Conservation (phyloP, 169 alveolate genomes). For the Neospora caninum region DNA sequence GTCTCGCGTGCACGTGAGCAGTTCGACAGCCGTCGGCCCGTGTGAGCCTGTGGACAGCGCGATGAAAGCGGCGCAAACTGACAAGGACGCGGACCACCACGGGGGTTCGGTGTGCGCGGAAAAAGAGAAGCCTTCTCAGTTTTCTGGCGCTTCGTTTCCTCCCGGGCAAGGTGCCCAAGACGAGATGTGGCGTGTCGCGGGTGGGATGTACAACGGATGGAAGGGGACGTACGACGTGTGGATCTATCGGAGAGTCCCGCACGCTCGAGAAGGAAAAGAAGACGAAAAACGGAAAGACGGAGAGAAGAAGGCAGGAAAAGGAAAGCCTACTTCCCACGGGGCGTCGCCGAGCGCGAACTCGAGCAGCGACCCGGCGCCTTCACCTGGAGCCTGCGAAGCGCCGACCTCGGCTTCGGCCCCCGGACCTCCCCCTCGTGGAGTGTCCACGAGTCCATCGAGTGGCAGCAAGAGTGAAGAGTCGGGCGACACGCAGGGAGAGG, state of each 20-base stretch:
- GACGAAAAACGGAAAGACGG: conserved; percentile 14
- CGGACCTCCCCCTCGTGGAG: too few species aligned
- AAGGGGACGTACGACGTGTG: conserved; percentile 12
- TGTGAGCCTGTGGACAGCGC: too few species aligned
- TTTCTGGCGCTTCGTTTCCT: background rate
- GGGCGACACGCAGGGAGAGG: background rate
- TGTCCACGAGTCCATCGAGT: too few species aligned
- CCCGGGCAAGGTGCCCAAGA: background rate
- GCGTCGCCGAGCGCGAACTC: background rate
- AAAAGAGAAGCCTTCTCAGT: background rate
- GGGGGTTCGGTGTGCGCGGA: background rate
- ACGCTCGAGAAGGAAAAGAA: background rate
- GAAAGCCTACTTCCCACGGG: background rate
- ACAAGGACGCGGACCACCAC: too few species aligned
- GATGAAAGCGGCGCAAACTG: too few species aligned
- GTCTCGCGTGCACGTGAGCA: too few species aligned
- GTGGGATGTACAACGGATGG: conserved; percentile 16
- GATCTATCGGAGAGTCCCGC: background rate
- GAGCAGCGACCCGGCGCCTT: background rate
- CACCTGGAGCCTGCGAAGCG: background rate
- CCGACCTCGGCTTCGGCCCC: too few species aligned
- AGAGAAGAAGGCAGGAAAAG: background rate
- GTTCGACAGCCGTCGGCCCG: too few species aligned
- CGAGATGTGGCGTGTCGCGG: background rate
- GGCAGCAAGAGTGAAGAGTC: too few species aligned